These are phyloP conservation scores for Triadica sebifera DNA, from an alignment of 345 rosid species.

Conservation along the genomic window DNA sequence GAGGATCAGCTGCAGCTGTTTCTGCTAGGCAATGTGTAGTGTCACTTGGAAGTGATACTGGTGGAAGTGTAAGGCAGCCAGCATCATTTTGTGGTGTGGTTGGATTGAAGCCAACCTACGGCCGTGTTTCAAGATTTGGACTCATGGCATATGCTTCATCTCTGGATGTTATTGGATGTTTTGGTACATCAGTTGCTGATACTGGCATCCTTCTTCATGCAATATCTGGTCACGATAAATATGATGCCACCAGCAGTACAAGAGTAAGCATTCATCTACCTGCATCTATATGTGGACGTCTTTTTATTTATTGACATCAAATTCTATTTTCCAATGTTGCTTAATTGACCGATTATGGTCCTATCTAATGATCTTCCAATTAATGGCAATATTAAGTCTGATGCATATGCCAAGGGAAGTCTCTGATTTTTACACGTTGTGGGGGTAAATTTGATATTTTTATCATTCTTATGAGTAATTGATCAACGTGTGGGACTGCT, in stretches of 20 bases:
- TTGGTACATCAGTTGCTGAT: slow-evolving; percentile 83
- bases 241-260: slow-evolving; percentile 80
- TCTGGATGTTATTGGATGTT: slow-evolving; percentile 88
- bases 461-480: background rate
- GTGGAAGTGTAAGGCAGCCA: slow-evolving; percentile 97
- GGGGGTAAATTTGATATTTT: background rate
- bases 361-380: background rate
- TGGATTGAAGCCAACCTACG: slow-evolving; percentile 91
- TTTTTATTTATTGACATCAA: background rate
- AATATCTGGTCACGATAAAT: slow-evolving; percentile 72
- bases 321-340: background rate
- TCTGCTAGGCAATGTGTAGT: slow-evolving; percentile 87
- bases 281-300: background rate
- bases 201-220: slow-evolving; percentile 82
- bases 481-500: background rate
- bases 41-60: slow-evolving; percentile 96
- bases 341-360: background rate
- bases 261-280: slow-evolving; percentile 41
- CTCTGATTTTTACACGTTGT: background rate
- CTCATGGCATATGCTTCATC: slow-evolving; percentile 96
- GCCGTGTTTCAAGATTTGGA: slow-evolving; percentile 91
- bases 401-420: background rate
- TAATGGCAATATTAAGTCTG: background rate
- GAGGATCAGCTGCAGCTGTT: slow-evolving; percentile 96
- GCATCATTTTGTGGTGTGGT: slow-evolving; percentile 96